phyloP scores from a whole-genome alignment of 257 asterid genomes.

The Solanum corneliomulleri region DNA sequence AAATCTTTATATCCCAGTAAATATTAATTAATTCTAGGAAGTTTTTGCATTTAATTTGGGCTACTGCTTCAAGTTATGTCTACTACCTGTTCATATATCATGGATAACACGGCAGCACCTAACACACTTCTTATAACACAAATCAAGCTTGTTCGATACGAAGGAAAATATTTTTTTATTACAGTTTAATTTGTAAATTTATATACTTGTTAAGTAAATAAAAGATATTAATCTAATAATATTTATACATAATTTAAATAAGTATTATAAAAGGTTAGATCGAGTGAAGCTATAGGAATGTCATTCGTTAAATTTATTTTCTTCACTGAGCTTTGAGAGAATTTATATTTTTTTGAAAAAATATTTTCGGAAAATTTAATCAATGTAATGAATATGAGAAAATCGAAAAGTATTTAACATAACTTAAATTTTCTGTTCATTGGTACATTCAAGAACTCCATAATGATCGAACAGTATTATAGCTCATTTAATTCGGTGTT shows the following conservation, averaged over 20 bases:
- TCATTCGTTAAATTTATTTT: neutral
- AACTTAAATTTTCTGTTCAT: neutral
- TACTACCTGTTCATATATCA: neutral
- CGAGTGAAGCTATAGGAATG: neutral
- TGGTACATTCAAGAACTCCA: neutral
- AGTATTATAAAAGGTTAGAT: neutral
- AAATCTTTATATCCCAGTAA: neutral
- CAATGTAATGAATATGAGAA: neutral
- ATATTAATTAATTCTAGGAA: neutral
- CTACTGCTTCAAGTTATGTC: neutral
- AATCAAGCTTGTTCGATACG: neutral
- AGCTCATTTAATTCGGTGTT: neutral
- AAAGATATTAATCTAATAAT: neutral
- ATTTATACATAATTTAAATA: neutral
- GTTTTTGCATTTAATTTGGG: neutral
- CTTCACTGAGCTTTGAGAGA: neutral
- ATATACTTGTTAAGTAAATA: neutral
- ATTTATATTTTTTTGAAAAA: neutral
- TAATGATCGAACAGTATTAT: neutral
- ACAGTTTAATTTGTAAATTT: rapidly evolving
- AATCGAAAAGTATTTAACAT: neutral
- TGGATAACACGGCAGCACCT: neutral
- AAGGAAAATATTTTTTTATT: no score
- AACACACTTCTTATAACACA: neutral
- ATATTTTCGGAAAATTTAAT: neutral